Percentiles rank a stretch among this genome's conserved stretches.
phyloP scores from a whole-genome alignment of 441 rosid species.

The Aquilaria agallochum region DNA sequence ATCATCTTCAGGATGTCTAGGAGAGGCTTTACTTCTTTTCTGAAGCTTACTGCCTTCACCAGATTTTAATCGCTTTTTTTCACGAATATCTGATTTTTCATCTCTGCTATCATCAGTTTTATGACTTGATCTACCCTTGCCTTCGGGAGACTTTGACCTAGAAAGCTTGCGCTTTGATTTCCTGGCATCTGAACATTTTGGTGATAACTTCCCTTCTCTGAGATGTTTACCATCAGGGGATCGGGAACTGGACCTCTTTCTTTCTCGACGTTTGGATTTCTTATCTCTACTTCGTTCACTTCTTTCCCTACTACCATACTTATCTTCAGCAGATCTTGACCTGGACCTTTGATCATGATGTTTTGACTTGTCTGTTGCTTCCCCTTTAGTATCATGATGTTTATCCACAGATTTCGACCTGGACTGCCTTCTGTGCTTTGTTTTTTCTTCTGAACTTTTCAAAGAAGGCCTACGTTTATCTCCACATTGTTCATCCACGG shows the following conservation, averaged over 20 bases:
- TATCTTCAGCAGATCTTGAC: slow-evolving; percentile 53
- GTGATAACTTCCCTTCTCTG: slow-evolving; percentile 48
- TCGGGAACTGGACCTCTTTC: slow-evolving; percentile 54
- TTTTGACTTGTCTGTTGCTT: slow-evolving; percentile 33
- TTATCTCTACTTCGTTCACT: slow-evolving; percentile 43
- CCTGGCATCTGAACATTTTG: slow-evolving; percentile 41
- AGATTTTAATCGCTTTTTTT: slow-evolving; percentile 42
- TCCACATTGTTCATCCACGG: slow-evolving; percentile 40
- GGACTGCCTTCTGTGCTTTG: slow-evolving; percentile 44
- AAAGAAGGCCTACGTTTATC: slow-evolving; percentile 37
- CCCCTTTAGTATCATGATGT: slow-evolving; percentile 28
- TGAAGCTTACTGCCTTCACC: slow-evolving; percentile 33
- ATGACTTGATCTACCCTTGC: slow-evolving; percentile 33
- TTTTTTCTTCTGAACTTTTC: slow-evolving; percentile 38
- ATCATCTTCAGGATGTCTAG: slow-evolving; percentile 36
- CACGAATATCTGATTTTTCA: slow-evolving; percentile 45
- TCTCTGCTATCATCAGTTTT: slow-evolving; percentile 33
- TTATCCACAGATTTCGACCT: slow-evolving; percentile 45
- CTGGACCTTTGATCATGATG: slow-evolving; percentile 47
- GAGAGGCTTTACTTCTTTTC: slow-evolving; percentile 38
- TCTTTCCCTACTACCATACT: slow-evolving; percentile 35
- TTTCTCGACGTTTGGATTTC: slow-evolving; percentile 43
- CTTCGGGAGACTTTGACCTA: slow-evolving; percentile 56
- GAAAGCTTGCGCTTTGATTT: slow-evolving; percentile 47
- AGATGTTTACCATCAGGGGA: slow-evolving; percentile 39